Evolutionary conservation across 2,329 filamentous ascomycete genomes (phyloP), one percentile per base, ranked within the genome.

Genomic region (Colletotrichum trifolii): DNA sequence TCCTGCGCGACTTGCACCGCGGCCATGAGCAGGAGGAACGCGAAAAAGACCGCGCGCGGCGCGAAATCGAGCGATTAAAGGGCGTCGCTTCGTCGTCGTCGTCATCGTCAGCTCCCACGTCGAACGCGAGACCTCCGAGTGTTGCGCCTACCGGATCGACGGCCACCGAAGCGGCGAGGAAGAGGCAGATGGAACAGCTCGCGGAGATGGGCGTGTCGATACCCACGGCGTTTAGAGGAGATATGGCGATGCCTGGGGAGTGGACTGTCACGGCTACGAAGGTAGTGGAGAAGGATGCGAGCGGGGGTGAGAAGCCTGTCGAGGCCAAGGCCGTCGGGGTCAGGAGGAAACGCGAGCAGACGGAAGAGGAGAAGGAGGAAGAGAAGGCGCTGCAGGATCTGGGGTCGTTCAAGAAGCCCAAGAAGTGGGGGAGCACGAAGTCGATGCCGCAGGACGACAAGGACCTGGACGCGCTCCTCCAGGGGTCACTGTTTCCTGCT

Each of bases 241-340:
- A 96, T 65, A 89, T 97, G 87, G 94, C 94, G 6, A 89, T 97
- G 81, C 89, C 91, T 4, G 93, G 96, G 38, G 92, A 97, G 57
- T 99, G 95, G 95, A 88, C 93, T 0, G 86, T 90, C 10, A 89
- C 87, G 64, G 88, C 86, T 6, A 86, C 92, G 45, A 83, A 87
- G 48, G 83, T 88, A 4, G 77, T 89, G 25, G 78, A 83, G 12
- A 81, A 83, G 12, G 75, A 70, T 38, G 69, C 71, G 25, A 79
- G 79, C 34, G 77, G 77, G 7, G 25, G 3, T 5, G 74, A 75
- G 34, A 75, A 73, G 36, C 76, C 77, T 35, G 77, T 81, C 8
- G 81, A 85, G 59, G 80, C 79, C 7, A 80, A 81, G 62, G 85
- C 84, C 9, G 81, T 82, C 35, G 89, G 88, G 1, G 82, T 90